These are phyloP conservation scores for Pythium insidiosum DNA, from an alignment of 352 stramenopile species.

Conservation along the genomic window DNA sequence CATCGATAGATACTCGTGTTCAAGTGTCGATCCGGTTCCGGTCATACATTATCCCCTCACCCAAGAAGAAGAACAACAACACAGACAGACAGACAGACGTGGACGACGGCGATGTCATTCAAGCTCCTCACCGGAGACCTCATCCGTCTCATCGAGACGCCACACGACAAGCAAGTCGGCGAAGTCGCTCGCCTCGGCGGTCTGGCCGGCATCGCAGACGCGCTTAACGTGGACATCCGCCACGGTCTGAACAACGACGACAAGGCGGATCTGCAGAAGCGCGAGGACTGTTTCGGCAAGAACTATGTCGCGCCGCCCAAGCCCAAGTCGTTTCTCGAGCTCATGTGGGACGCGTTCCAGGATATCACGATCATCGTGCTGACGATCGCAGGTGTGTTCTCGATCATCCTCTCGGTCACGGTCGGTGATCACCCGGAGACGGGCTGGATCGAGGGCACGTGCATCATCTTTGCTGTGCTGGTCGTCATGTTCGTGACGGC, in stretches of 20 bases:
- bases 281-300: constrained; percentile 7
- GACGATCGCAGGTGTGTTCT: constrained; percentile 40
- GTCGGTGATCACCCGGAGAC: constrained; percentile 14
- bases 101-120: constrained; percentile 1
- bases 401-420: constrained; percentile 35
- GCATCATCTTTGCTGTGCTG: constrained; percentile 77
- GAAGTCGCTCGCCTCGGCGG: constrained; percentile 3
- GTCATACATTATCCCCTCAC: too few relatives aligned
- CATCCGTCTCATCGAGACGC: constrained; percentile 4
- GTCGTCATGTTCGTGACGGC: constrained; percentile 86
- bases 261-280: constrained; percentile 3
- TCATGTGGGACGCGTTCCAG: constrained; percentile 56
- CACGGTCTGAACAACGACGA: constrained; percentile 5
- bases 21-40: too few relatives aligned
- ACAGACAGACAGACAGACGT: too few relatives aligned
- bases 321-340: constrained; percentile 11
- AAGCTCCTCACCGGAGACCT: background rate
- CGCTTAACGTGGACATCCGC: constrained; percentile 7
- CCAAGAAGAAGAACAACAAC: too few relatives aligned
- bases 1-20: too few relatives aligned
- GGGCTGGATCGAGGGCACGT: constrained; percentile 87
- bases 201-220: constrained; percentile 8
- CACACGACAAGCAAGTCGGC: too few relatives aligned
- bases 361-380: constrained; percentile 66
- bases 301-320: constrained; percentile 14